Percentiles rank a stretch among this genome's conserved stretches.
Evolutionary conservation across 2,329 filamentous ascomycete genomes (phyloP).

Genomic region (Ilyonectria robusta): DNA sequence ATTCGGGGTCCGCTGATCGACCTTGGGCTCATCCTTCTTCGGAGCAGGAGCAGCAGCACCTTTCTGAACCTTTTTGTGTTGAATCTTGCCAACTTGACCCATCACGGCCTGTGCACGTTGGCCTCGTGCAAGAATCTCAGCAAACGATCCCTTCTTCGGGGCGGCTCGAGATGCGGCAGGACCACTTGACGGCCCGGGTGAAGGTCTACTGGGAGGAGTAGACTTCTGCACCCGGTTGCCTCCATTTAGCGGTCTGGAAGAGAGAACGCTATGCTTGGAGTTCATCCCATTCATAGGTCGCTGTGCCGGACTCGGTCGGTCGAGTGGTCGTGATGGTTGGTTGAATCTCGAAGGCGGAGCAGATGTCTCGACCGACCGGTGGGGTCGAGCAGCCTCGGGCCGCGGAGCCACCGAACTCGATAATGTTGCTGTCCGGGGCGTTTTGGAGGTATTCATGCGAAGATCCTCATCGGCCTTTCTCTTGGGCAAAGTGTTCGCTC

Average conservation of each 20-base stretch:
- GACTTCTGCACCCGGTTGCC: constrained; percentile 45
- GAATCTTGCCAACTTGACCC: constrained; percentile 78
- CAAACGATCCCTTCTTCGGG: constrained; percentile 81
- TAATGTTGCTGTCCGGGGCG: constrained; percentile 52
- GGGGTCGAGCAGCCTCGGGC: constrained; percentile 38
- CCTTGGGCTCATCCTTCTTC: constrained; percentile 58
- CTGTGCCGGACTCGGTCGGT: constrained; percentile 44
- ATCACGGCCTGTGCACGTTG: constrained; percentile 74
- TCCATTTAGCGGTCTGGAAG: constrained; percentile 47
- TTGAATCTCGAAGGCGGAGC: constrained; percentile 35
- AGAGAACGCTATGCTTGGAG: constrained; percentile 39
- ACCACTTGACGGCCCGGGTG: constrained; percentile 51
- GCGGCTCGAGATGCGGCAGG: constrained; percentile 60
- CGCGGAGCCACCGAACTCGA: constrained; percentile 43
- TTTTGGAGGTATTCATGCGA: constrained; percentile 58
- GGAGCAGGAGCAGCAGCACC: constrained; percentile 54
- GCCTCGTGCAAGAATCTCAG: constrained; percentile 80
- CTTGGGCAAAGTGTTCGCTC: constrained; percentile 58
- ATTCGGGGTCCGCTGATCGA: constrained; percentile 42
- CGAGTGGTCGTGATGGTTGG: constrained; percentile 44
- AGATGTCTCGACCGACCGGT: constrained; percentile 31
- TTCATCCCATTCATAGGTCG: constrained; percentile 34
- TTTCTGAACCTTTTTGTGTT: constrained; percentile 81
- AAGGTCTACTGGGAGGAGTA: constrained; percentile 39
- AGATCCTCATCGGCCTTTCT: constrained; percentile 71